Evolutionary conservation across 179 eudicot genomes (phyloP).

Genomic region (Amaranthus tricolor): DNA sequence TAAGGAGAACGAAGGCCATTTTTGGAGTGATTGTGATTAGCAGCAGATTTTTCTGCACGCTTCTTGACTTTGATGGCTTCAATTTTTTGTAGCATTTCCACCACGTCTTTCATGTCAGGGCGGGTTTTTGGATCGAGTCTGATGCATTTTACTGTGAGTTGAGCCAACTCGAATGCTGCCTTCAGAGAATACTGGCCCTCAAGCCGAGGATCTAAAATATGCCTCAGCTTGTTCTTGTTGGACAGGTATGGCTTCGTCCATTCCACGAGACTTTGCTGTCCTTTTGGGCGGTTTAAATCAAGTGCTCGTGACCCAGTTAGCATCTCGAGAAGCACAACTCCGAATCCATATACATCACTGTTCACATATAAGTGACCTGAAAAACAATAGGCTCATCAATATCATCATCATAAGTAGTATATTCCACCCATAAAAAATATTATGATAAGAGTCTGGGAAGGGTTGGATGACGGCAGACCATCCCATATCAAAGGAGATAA

Average conservation of each 20-base stretch:
- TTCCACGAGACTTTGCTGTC: slow-evolving; percentile 35
- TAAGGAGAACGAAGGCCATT: slow-evolving; percentile 18
- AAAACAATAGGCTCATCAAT: not conserved
- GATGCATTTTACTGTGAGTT: slow-evolving; percentile 28
- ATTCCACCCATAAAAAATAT: too few relatives aligned
- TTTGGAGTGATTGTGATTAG: too few relatives aligned
- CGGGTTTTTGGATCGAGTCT: slow-evolving; percentile 29
- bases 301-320: slow-evolving; percentile 44
- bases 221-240: slow-evolving; percentile 32
- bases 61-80: slow-evolving; percentile 23
- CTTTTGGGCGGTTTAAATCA: slow-evolving; percentile 39
- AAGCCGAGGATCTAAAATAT: slow-evolving; percentile 33
- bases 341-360: slow-evolving; percentile 49
- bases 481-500: too few relatives aligned
- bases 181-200: slow-evolving; percentile 40
- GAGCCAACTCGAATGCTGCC: slow-evolving; percentile 35
- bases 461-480: too few relatives aligned
- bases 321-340: slow-evolving; percentile 50
- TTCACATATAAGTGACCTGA: slow-evolving; percentile 47
- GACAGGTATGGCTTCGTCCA: slow-evolving; percentile 37
- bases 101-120: slow-evolving; percentile 37
- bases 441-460: too few relatives aligned
- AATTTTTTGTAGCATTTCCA: slow-evolving; percentile 31
- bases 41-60: too few relatives aligned
- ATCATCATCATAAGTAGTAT: not conserved